Evolutionary conservation across 2,329 filamentous ascomycete species (phyloP).

Genomic region (Colletotrichum trifolii): DNA sequence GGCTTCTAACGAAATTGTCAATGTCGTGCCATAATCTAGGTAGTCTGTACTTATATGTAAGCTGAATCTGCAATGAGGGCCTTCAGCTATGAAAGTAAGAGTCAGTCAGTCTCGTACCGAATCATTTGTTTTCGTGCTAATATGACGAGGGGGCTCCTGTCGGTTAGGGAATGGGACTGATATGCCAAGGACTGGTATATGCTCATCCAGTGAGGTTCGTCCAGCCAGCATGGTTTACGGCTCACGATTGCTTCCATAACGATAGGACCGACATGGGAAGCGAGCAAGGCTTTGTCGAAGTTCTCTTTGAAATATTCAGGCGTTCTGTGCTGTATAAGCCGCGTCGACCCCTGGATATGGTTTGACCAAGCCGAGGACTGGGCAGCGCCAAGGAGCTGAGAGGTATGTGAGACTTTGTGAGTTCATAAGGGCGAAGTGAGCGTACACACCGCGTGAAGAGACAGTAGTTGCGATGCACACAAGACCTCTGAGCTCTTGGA

Average conservation of each 20-base stretch:
- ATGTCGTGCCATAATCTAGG: neutral
- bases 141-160: neutral
- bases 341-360: neutral
- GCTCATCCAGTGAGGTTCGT: neutral
- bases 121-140: neutral
- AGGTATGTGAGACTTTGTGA: neutral
- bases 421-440: neutral
- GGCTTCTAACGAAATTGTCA: neutral
- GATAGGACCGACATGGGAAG: neutral
- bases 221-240: neutral
- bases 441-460: neutral
- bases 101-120: neutral
- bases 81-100: too few species aligned
- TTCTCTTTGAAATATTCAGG: neutral
- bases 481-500: neutral
- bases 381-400: neutral
- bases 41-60: neutral
- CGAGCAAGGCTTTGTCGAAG: slow-evolving; percentile 1
- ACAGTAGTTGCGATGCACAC: neutral
- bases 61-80: too few species aligned
- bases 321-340: neutral
- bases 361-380: neutral
- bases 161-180: neutral
- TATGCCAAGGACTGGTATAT: neutral
- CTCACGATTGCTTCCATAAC: neutral